Base-by-base conservation (phyloP, 306 rosid species). In the Lathyrus oleraceus region DNA sequence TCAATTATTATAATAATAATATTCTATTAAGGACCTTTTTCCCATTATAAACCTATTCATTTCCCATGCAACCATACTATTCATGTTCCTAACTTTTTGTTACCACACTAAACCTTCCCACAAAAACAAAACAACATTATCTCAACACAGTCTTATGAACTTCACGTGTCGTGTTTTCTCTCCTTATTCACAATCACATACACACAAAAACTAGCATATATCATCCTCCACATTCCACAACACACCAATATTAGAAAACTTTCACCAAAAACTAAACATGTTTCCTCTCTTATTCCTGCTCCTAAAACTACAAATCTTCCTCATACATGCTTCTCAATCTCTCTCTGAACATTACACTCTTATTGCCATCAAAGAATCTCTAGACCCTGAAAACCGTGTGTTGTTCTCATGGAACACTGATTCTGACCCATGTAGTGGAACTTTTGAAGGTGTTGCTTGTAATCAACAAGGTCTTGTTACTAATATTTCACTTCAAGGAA, bases 381-480 rank as follows among this genome's bases (percentile, higher is more conserved):
- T 92, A 12, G 97, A 92, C 89, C 96, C 95, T 36, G 88, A 86
- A 30, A 81, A 79, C 83, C 80, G 15, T 54, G 70, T 87, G 0
- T 56, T 92, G 74, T 19, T 58, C 11, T 87, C 97, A 8, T 92
- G 97, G 97, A 83, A 80, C 19, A 66, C 49, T 2, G 60, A 74
- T 36, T 82, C 84, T 57, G 95, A 92, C 38, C 96, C 90, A 1
- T 92, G 97, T 21, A 67, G 88, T 32, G 85, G 81, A 5, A 64
- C 47, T 5, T 92, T 92, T 51, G 90, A 78, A 21, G 97, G 97
- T 20, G 90, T 92, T 28, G 95, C 92, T 8, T 92, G 97, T 81
- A 92, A 89, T 71, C 90, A 85, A 21, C 71, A 83, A 12, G 81
- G 78, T n/a, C 73, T 71, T 30, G 90, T 92, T 12, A 79, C 90